Evolutionary conservation across 2,329 filamentous ascomycete genomes (phyloP).

Genomic region (Cadophora gregata): DNA sequence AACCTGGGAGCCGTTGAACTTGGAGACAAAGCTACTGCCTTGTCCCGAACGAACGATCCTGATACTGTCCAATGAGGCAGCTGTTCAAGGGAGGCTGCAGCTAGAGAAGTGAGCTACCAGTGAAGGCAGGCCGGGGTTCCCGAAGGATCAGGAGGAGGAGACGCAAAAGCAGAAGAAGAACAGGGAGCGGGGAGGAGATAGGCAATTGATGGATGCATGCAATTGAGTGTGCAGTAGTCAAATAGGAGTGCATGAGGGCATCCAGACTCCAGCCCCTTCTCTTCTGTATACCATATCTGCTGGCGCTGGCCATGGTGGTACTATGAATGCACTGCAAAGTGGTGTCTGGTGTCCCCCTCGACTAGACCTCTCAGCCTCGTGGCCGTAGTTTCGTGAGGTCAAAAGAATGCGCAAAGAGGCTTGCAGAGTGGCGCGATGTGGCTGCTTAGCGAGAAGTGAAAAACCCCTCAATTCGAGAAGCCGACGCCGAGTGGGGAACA

Average conservation of each 20-base stretch:
- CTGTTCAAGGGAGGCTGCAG: slow-evolving; percentile 7
- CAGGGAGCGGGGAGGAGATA: not conserved
- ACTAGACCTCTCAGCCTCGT: not conserved
- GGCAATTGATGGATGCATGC: not conserved
- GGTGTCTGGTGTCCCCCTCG: not conserved
- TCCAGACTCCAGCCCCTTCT: not conserved
- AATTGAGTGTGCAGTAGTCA: not conserved
- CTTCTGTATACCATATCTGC: not conserved
- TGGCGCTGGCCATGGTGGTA: not conserved
- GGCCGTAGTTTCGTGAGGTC: not conserved
- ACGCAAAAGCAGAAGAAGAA: not conserved
- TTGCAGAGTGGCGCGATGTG: slow-evolving; percentile 5
- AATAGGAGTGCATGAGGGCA: not conserved
- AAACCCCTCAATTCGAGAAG: not conserved
- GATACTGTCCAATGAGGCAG: not conserved
- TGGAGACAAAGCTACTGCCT: not conserved
- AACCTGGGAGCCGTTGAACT: not conserved
- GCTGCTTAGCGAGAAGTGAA: slow-evolving; percentile 2
- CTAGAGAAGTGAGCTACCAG: not conserved
- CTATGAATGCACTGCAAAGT: not conserved
- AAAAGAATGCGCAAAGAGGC: slow-evolving; percentile 5
- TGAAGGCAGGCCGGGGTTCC: slow-evolving; percentile 18
- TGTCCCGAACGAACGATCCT: not conserved
- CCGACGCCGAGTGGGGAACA: not conserved
- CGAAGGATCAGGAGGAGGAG: slow-evolving; percentile 15